A percentile compares a stretch with the other conserved stretches of the same genome.
phyloP scores from a whole-genome alignment of 345 rosid species.

The Rhodomyrtus tomentosa region DNA sequence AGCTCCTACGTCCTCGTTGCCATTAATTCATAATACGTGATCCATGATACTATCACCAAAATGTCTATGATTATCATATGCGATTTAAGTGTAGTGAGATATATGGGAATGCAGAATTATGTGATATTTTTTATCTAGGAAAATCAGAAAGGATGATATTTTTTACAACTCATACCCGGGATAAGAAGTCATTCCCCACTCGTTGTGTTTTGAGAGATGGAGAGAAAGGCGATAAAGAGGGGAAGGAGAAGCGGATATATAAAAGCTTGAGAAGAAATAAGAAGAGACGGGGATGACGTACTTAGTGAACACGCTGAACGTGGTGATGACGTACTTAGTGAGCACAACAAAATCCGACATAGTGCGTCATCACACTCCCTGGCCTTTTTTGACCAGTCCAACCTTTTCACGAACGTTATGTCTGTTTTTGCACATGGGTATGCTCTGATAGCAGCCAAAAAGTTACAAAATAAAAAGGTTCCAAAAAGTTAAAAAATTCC shows the following conservation, averaged over 20 bases:
- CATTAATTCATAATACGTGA: no score
- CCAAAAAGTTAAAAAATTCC: not conserved
- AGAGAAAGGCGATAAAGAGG: not conserved
- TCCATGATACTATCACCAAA: no score
- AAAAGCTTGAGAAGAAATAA: not conserved
- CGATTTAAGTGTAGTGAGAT: no score
- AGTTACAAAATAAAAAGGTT: no score
- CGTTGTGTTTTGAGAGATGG: not conserved
- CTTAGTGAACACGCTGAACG: not conserved
- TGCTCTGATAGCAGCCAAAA: not conserved
- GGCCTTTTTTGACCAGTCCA: not conserved
- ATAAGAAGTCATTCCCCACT: conserved; percentile 12
- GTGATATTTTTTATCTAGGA: not conserved
- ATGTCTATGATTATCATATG: no score
- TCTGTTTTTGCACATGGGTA: not conserved
- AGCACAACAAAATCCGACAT: not conserved
- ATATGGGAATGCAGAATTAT: no score
- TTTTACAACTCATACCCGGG: conserved; percentile 17
- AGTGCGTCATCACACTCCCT: not conserved
- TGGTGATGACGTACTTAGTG: not conserved
- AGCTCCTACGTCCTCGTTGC: no score
- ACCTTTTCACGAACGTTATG: not conserved
- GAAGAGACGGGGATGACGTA: not conserved
- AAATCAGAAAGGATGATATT: not conserved
- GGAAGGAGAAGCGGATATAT: no score